Evolutionary conservation across 495 filamentous ascomycete genomes (phyloP), one percentile per base, ranked within the genome.

Genomic region (Annulohypoxylon stygium): DNA sequence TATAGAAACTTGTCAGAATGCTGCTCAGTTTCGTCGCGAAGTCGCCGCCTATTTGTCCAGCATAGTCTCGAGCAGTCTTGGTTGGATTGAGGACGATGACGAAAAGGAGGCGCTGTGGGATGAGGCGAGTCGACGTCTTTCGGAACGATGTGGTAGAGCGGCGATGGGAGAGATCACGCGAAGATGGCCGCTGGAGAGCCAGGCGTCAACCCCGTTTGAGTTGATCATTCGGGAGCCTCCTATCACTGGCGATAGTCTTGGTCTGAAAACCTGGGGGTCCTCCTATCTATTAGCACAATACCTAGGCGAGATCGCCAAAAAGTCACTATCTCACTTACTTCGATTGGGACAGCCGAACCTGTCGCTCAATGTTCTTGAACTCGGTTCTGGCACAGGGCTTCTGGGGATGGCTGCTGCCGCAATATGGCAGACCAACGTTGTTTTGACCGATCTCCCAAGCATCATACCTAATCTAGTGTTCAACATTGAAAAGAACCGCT

Each of bases 201-300:
- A 72, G 5, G 69, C 64, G 2, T 63, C 67, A 4, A 64, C 75
- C 0, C 14, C 75, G 0, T 86, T 92, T 70, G 86, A 90, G 41
- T 80, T 97, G 58, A 83, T 85, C 14, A 88, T 99, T 16, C 88
- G 95, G 70, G 96, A 99, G 76, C 96, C 96, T 0, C 89, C 94
- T 2, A 81, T 97, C 59, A 97, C 93, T 0, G 88, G 91, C 2
- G 96, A 97, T 78, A 91, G 95, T 64, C 87, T 98, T 14, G 96
- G 96, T 10, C 87, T 94, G 75, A 98, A 98, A 77, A 98, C 95
- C 0, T 97, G 95, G 95, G 89, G 92, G 0, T 93, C 93, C 0
- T 93, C 93, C 0, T 96, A 93, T 77, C 87, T 97, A 2, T 90
- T 99, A 16, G 92, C 96, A 0, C 92, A 90, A 71, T 90, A 91